Evolutionary conservation across 2,329 filamentous ascomycete species (phyloP).

Genomic region (Waltergamsia citrina): DNA sequence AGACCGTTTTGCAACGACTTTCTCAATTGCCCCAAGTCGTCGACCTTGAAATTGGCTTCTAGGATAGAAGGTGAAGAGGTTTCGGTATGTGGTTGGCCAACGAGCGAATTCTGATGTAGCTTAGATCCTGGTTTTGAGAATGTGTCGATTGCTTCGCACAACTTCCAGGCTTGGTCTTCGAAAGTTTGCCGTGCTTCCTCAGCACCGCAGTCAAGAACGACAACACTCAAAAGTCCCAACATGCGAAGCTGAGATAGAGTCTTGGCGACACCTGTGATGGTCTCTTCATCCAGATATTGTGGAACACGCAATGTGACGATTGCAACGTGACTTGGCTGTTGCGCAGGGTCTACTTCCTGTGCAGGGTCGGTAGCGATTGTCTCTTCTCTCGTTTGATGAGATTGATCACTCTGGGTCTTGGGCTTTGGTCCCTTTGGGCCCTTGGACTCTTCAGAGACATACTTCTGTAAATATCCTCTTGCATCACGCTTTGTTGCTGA

Average conservation of each 20-base stretch:
- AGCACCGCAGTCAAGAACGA: constrained; percentile 67
- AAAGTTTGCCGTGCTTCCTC: constrained; percentile 30
- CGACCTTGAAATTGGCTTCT: constrained; percentile 16
- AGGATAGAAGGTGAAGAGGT: constrained; percentile 9
- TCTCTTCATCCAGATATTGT: constrained; percentile 58
- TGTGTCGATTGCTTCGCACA: constrained; percentile 66
- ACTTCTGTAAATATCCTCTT: constrained; percentile 82
- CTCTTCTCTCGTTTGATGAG: no score
- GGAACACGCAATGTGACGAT: constrained; percentile 76
- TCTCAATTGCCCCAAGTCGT: constrained; percentile 20
- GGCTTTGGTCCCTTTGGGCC: not conserved
- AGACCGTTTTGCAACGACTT: constrained; percentile 20
- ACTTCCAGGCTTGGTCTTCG: constrained; percentile 57
- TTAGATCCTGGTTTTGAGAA: constrained; percentile 60
- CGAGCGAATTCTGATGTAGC: constrained; percentile 43
- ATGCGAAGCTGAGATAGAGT: constrained; percentile 77
- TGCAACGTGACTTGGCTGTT: constrained; percentile 40
- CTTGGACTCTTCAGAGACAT: constrained; percentile 34
- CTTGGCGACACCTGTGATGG: constrained; percentile 65
- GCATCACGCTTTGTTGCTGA: constrained; percentile 90
- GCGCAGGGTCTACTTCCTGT: not conserved
- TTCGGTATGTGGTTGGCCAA: constrained; percentile 2
- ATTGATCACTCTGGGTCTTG: not conserved
- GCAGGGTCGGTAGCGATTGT: not conserved
- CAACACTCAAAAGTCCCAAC: constrained; percentile 71